Evolutionary conservation across 2,329 filamentous ascomycete genomes (phyloP).

Genomic region (Clonostachys rhizophaga): DNA sequence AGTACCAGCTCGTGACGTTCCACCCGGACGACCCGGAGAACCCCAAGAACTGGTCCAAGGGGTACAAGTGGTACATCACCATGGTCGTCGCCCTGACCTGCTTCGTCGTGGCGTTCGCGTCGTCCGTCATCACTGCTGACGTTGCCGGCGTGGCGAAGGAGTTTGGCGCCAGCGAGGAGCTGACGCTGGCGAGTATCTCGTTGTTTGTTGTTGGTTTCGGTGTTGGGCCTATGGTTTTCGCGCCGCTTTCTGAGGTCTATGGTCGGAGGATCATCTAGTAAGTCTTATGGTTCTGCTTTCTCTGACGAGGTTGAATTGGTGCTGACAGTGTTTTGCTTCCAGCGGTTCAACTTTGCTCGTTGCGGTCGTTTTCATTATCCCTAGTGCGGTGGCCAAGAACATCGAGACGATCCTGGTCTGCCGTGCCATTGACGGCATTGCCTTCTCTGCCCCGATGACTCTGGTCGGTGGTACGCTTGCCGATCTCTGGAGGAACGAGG

Average conservation of each 20-base stretch:
- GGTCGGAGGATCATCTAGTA: conserved; percentile 69
- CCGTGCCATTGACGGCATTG: conserved; percentile 75
- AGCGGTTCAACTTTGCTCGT: conserved; percentile 58
- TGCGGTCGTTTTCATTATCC: conserved; percentile 76
- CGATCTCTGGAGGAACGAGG: conserved; percentile 80
- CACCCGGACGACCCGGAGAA: conserved; percentile 68
- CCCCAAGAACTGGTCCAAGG: conserved; percentile 81
- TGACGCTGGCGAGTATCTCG: conserved; percentile 66
- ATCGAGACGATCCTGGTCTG: conserved; percentile 73
- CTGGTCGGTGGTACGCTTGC: conserved; percentile 78
- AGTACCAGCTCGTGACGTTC: conserved; percentile 58
- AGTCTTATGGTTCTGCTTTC: conserved; percentile 6
- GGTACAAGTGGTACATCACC: conserved; percentile 77
- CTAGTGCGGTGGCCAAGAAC: conserved; percentile 72
- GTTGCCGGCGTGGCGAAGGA: conserved; percentile 57
- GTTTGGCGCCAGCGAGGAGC: conserved; percentile 68
- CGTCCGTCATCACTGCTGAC: conserved; percentile 75
- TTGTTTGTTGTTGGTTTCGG: conserved; percentile 82
- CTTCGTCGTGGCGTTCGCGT: conserved; percentile 68
- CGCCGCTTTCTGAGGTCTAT: conserved; percentile 71
- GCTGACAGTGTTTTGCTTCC: not conserved
- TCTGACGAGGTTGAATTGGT: no score
- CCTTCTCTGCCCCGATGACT: conserved; percentile 83
- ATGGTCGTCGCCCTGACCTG: conserved; percentile 77
- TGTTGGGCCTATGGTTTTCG: conserved; percentile 75